Evolutionary conservation across 495 filamentous ascomycete species (phyloP).

Genomic region (Aspergillus coremiiformis): DNA sequence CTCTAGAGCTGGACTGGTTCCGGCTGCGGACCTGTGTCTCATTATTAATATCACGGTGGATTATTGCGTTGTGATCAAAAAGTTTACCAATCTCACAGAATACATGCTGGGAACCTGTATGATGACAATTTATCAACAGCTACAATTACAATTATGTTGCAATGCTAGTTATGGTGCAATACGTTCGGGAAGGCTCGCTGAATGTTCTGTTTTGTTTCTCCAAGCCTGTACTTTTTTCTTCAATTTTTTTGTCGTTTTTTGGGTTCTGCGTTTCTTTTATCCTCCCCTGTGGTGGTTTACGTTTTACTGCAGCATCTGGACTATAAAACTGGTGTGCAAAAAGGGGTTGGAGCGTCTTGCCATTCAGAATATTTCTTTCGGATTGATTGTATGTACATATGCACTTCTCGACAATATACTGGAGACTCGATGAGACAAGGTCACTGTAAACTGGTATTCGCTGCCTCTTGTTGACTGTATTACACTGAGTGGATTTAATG

Average conservation of each 20-base stretch:
- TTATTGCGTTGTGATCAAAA: neutral
- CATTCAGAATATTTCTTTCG: conserved; percentile 12
- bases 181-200: neutral
- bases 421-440: neutral
- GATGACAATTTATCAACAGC: neutral
- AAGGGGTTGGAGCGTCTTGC: conserved; percentile 29
- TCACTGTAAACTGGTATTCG: neutral
- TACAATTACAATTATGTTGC: conserved; percentile 3
- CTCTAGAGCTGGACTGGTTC: conserved; percentile 11
- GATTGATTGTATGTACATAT: conserved; percentile 24
- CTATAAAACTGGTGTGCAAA: conserved; percentile 19
- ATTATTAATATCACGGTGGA: conserved; percentile 9
- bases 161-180: neutral
- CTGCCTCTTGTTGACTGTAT: neutral
- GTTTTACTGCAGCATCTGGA: conserved; percentile 16
- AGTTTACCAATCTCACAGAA: neutral
- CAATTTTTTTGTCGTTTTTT: no score
- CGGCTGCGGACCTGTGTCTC: conserved; percentile 6
- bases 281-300: neutral
- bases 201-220: conserved; percentile 3
- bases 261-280: conserved; percentile 2
- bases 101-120: neutral
- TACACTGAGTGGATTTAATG: neutral
- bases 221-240: conserved; percentile 2
- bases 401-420: neutral